These are phyloP conservation scores for Ramaria sp. DNA, from an alignment of 768 basidiomycete species.

Conservation along the genomic window DNA sequence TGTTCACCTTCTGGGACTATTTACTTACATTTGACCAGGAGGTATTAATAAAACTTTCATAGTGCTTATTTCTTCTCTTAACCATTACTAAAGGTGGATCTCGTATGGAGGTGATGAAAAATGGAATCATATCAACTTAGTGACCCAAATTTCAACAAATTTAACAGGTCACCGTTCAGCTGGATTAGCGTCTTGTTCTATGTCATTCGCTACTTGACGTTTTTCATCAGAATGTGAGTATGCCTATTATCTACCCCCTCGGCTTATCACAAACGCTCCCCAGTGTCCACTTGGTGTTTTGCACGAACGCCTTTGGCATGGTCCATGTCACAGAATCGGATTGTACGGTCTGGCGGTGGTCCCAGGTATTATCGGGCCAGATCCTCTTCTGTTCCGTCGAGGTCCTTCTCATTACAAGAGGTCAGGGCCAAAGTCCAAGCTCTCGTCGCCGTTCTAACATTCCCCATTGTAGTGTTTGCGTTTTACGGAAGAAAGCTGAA, in stretches of 20 bases:
- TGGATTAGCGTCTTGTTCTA: conserved; percentile 1
- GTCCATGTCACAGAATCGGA: not conserved
- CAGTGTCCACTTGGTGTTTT: conserved; percentile 1
- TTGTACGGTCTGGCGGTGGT: conserved; percentile 5
- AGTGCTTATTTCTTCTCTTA: not conserved
- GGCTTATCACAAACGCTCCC: not conserved
- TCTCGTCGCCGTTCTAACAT: not conserved
- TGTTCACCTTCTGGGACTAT: conserved; percentile 7
- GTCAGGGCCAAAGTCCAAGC: not conserved
- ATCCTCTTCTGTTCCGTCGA: not conserved
- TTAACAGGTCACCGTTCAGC: not conserved
- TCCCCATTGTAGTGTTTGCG: not conserved
- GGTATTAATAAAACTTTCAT: not conserved
- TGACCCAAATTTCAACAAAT: not conserved
- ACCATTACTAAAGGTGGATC: not conserved
- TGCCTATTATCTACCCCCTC: not conserved
- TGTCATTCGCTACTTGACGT: conserved; percentile 5
- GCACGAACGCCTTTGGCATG: conserved; percentile 2
- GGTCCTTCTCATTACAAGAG: conserved; percentile 4
- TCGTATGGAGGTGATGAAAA: conserved; percentile 4
- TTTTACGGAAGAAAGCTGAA: not conserved
- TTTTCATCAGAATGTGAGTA: conserved; percentile 3
- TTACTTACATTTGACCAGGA: conserved; percentile 3
- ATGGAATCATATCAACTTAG: not conserved
- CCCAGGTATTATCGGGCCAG: conserved; percentile 3